Conservation (phyloP, 768 basidiomycete genomes). For the Pisolithus tinctorius region DNA sequence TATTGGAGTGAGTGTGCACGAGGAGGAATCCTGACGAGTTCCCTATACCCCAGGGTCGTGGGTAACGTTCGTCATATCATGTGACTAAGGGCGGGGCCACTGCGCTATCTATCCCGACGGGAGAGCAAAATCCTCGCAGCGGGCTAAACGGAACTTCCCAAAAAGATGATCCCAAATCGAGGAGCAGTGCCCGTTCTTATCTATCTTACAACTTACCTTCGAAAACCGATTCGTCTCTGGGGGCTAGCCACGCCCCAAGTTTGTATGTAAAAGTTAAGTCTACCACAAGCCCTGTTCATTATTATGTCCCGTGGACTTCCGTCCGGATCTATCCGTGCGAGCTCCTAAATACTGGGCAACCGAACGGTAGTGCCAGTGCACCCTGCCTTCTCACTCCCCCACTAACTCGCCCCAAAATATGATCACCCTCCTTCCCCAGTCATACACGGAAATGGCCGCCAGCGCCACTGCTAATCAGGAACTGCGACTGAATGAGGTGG, state of each 20-base stretch:
- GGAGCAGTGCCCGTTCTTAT: neutral
- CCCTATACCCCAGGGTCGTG: neutral
- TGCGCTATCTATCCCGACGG: neutral
- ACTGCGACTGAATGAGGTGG: conserved; percentile 34
- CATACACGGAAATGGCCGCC: conserved; percentile 2
- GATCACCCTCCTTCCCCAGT: conserved; percentile 24
- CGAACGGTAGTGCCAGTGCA: conserved; percentile 11
- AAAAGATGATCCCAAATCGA: no score
- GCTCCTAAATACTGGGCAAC: neutral
- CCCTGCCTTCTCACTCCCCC: conserved; percentile 1
- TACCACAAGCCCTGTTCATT: no score
- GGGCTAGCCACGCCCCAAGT: neutral
- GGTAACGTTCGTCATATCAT: conserved; percentile 23
- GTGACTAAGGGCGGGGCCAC: conserved; percentile 7
- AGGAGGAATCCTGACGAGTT: neutral
- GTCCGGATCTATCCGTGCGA: conserved; percentile 13
- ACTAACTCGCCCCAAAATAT: conserved; percentile 13
- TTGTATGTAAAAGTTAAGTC: neutral
- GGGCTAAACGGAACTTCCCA: no score
- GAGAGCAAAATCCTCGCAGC: neutral
- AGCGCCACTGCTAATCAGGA: conserved; percentile 12
- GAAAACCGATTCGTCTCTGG: neutral
- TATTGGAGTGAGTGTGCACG: neutral
- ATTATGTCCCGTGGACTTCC: conserved; percentile 9
- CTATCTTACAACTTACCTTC: neutral